These are phyloP conservation scores for Ogataea siamensis DNA, from an alignment of 805 yeast species.

Conservation along the genomic window DNA sequence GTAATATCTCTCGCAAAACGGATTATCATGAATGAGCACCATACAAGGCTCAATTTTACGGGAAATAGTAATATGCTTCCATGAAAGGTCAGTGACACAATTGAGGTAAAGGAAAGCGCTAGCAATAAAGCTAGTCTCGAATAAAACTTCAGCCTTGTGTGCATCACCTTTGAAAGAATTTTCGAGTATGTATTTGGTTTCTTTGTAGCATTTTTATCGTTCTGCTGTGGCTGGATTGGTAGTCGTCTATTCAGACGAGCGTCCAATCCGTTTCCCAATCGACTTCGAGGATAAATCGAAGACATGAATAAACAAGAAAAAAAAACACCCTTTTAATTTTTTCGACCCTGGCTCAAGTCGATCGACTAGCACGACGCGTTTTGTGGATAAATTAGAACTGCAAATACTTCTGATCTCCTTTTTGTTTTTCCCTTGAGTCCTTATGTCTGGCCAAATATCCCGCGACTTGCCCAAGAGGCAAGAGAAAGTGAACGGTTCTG, in stretches of 20 bases:
- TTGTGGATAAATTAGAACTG: slow-evolving; percentile 3
- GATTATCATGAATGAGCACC: slow-evolving; percentile 30
- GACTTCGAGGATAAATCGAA: slow-evolving; percentile 5
- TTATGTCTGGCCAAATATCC: slow-evolving; percentile 13
- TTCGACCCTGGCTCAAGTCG: slow-evolving; percentile 3
- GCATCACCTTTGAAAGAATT: slow-evolving; percentile 24
- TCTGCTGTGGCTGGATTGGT: slow-evolving; percentile 2
- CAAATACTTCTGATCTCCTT: slow-evolving; percentile 11
- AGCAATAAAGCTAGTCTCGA: slow-evolving; percentile 27
- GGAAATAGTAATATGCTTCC: slow-evolving; percentile 25
- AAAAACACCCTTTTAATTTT: slow-evolving; percentile 1
- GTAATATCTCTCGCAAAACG: slow-evolving; percentile 32
- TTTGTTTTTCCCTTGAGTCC: slow-evolving; percentile 4
- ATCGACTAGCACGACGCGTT: slow-evolving; percentile 10
- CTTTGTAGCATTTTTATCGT: slow-evolving; percentile 6
- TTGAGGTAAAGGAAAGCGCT: slow-evolving; percentile 21
- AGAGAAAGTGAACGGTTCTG: slow-evolving; percentile 1
- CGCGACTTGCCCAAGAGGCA: slow-evolving; percentile 14
- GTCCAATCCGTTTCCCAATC: slow-evolving; percentile 1
- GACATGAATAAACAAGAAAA: slow-evolving; percentile 11
- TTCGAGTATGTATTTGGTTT: slow-evolving; percentile 25
- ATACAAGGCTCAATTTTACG: slow-evolving; percentile 25
- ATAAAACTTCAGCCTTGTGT: slow-evolving; percentile 30
- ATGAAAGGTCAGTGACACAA: slow-evolving; percentile 23
- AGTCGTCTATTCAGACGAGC: slow-evolving; percentile 1